A percentile compares a stretch with the other conserved stretches of the same genome.
phyloP scores from a whole-genome alignment of 768 basidiomycete genomes.

The Floccularia luteovirens region DNA sequence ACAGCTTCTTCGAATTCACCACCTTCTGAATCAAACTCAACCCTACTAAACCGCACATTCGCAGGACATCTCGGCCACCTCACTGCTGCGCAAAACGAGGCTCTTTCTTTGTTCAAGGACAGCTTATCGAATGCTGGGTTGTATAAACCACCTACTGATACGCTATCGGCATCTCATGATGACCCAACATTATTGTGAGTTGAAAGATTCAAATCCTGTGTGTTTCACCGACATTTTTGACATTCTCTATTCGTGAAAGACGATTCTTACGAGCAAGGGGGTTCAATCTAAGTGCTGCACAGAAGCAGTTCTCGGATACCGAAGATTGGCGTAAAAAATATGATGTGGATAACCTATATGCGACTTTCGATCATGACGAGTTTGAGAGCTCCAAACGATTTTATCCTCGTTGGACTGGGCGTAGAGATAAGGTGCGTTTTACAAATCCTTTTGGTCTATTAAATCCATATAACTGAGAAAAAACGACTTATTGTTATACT shows the following conservation, averaged over 20 bases:
- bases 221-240: not conserved
- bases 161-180: slow-evolving; percentile 41
- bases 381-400: slow-evolving; percentile 51
- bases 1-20: too few relatives aligned
- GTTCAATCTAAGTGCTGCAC: slow-evolving; percentile 55
- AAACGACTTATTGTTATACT: not conserved
- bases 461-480: not conserved
- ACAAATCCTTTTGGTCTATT: not conserved
- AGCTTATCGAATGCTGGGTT: slow-evolving; percentile 41
- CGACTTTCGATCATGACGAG: slow-evolving; percentile 49
- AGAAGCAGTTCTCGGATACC: slow-evolving; percentile 61
- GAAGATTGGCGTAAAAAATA: slow-evolving; percentile 64
- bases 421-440: slow-evolving; percentile 57
- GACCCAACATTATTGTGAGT: slow-evolving; percentile 63
- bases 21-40: too few relatives aligned
- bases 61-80: slow-evolving; percentile 51
- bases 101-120: slow-evolving; percentile 46
- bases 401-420: slow-evolving; percentile 80
- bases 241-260: slow-evolving; percentile 20
- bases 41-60: too few relatives aligned
- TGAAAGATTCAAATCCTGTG: not conserved
- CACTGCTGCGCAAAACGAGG: slow-evolving; percentile 35
- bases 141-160: slow-evolving; percentile 32
- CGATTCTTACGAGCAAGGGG: slow-evolving; percentile 78
- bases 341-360: slow-evolving; percentile 56